Base-by-base conservation (phyloP, 768 basidiomycete genomes). In the Kwoniella sp. region DNA sequence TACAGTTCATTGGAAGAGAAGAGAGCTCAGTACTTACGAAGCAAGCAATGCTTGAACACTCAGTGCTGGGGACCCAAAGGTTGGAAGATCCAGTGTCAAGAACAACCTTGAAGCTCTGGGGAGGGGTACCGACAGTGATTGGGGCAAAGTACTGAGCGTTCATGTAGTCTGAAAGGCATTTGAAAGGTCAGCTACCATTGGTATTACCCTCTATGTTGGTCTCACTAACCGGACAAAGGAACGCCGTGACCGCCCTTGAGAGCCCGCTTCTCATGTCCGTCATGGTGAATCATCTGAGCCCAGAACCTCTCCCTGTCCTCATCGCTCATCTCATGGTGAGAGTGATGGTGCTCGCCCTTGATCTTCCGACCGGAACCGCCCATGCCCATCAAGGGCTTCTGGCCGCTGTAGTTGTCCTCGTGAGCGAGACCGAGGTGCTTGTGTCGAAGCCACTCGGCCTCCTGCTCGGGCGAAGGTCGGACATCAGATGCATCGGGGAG, bases 131-230 rank as follows among this genome's bases (percentile, higher is more conserved):
- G 58, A 97, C 79, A 1, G 83, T 77, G 64, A 98, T 95, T 67
- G 92, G 90, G 21, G 92, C 85, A 78, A 85, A 99, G 82, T 99
- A 98, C 80, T 99, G 94, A 36, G 96, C 94, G 79, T 98, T 98
- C 88, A 94, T 87, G 82, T 91, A 98, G 84, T 97, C 94, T 96
- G 69, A 52, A 44, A 1, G n/a, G 19, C 40, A 44, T 44, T 33
- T 19, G 40, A 13, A 5, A 13, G 54, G 37, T 29, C 13, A 50
- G 19, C 30, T 29, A 19, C 26, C 37, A 9, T 19, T 22, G 13
- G 13, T 24, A 61, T 44, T n/a, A n/a, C n/a, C n/a, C n/a, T n/a
- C n/a, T 5, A 56, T 47, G 7, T 13, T 33, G 5, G n/a, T 0
- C 9, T 10, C 30, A 84, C 90, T 67, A 73, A 95, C 95, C 96